These are phyloP conservation scores for Cladosporium colombiae DNA, from an alignment of 2,329 filamentous ascomycete species.

Conservation along the genomic window DNA sequence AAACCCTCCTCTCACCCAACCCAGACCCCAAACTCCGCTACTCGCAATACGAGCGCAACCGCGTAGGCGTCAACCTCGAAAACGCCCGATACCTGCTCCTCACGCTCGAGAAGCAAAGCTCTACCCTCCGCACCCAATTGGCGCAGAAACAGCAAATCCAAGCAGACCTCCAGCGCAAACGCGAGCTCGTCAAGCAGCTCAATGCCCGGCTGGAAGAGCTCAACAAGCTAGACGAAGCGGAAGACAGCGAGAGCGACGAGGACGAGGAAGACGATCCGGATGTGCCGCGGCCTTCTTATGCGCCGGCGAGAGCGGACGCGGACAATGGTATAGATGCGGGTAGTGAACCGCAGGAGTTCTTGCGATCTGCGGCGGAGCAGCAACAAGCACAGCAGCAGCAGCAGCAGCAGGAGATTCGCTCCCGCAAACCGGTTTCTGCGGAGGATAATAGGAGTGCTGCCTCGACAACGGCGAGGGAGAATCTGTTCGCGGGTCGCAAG, in stretches of 20 bases:
- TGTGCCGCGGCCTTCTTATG: constrained; percentile 41
- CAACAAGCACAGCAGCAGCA: constrained; percentile 7
- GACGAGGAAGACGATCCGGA: constrained; percentile 47
- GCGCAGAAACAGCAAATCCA: constrained; percentile 62
- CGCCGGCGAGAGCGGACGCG: constrained; percentile 40
- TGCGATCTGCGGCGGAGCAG: constrained; percentile 19
- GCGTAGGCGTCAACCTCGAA: constrained; percentile 64
- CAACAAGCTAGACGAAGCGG: constrained; percentile 52
- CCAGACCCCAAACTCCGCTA: constrained; percentile 45
- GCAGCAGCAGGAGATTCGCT: constrained; percentile 29
- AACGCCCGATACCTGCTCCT: constrained; percentile 69
- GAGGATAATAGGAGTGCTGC: constrained; percentile 34
- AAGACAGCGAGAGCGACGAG: constrained; percentile 41
- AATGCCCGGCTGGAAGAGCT: constrained; percentile 68
- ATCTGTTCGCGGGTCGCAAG: constrained; percentile 40
- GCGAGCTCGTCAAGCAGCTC: constrained; percentile 66
- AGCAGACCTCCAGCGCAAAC: constrained; percentile 63
- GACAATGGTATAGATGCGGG: constrained; percentile 31
- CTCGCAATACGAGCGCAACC: constrained; percentile 67
- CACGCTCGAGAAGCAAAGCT: constrained; percentile 68
- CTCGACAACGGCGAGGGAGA: constrained; percentile 38
- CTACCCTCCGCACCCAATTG: constrained; percentile 52
- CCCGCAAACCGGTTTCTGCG: constrained; percentile 28
- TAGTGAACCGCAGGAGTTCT: constrained; percentile 16
- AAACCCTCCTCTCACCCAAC: constrained; percentile 63